Evolutionary conservation across 1,284 basidiomycete genomes (phyloP).

Genomic region (Ceratobasidium sp.): DNA sequence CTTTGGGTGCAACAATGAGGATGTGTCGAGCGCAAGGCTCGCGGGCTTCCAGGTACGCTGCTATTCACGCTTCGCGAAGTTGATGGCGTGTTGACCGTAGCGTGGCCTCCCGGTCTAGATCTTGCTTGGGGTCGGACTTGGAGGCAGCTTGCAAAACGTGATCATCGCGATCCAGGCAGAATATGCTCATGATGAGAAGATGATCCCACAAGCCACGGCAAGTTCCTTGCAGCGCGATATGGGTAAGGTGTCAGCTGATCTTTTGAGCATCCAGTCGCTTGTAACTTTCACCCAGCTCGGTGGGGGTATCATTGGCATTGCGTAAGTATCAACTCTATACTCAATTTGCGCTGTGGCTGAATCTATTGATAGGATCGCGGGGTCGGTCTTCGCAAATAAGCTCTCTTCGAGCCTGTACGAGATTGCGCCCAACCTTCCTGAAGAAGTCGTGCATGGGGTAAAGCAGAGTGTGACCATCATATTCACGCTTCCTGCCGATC

Average conservation of each 20-base stretch:
- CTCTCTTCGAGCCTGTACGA: conserved; percentile 44
- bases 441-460: conserved; percentile 41
- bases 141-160: conserved; percentile 45
- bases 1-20: conserved; percentile 51
- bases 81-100: conserved; percentile 45
- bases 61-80: conserved; percentile 42
- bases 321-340: conserved; percentile 23
- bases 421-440: conserved; percentile 44
- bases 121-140: conserved; percentile 37
- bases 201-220: conserved; percentile 47
- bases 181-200: conserved; percentile 47
- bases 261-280: conserved; percentile 43
- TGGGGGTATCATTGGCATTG: conserved; percentile 44
- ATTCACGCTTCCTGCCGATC: conserved; percentile 45
- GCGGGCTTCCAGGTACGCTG: conserved; percentile 22
- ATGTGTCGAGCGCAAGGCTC: conserved; percentile 21
- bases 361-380: conserved; percentile 49
- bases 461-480: conserved; percentile 43
- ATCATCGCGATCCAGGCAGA: conserved; percentile 56
- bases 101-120: conserved; percentile 52
- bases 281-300: conserved; percentile 52
- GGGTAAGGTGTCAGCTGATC: background rate
- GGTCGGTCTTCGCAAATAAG: conserved; percentile 51
- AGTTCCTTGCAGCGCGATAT: background rate
- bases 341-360: background rate